These are phyloP conservation scores for Metschnikowia lunata DNA, from an alignment of 805 yeast genomes.

Conservation along the genomic window DNA sequence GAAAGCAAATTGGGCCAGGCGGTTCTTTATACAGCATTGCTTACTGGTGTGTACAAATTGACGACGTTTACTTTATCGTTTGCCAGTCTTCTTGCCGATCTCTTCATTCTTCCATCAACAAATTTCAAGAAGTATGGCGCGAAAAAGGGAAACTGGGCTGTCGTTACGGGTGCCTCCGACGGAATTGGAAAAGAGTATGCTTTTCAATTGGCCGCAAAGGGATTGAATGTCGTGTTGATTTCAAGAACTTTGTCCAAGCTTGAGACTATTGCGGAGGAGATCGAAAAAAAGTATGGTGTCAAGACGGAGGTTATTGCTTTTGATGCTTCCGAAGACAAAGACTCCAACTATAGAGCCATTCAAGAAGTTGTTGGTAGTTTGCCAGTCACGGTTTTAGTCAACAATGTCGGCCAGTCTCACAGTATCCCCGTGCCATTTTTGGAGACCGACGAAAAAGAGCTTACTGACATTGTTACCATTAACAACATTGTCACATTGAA, in stretches of 20 bases:
- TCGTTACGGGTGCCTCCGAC: slow-evolving; percentile 95
- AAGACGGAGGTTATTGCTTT: slow-evolving; percentile 65
- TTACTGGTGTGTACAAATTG: slow-evolving; percentile 61
- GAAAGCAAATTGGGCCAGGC: slow-evolving; percentile 16
- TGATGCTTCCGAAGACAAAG: slow-evolving; percentile 67
- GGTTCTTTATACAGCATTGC: slow-evolving; percentile 33
- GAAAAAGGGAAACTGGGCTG: slow-evolving; percentile 74
- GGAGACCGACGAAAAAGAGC: slow-evolving; percentile 72
- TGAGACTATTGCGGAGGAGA: slow-evolving; percentile 57
- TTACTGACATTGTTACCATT: slow-evolving; percentile 75
- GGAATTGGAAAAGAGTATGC: slow-evolving; percentile 96
- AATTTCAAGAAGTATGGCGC: slow-evolving; percentile 73
- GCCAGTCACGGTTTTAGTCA: slow-evolving; percentile 72
- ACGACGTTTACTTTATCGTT: slow-evolving; percentile 49
- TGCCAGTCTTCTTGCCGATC: slow-evolving; percentile 51
- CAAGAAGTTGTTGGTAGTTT: slow-evolving; percentile 43
- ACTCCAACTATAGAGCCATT: slow-evolving; percentile 53
- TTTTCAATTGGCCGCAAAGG: slow-evolving; percentile 75
- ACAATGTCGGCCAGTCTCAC: slow-evolving; percentile 94
- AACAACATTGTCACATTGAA: slow-evolving; percentile 81
- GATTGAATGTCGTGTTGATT: slow-evolving; percentile 77
- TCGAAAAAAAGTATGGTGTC: slow-evolving; percentile 55
- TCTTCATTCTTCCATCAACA: slow-evolving; percentile 60
- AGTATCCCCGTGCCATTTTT: slow-evolving; percentile 90
- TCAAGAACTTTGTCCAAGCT: slow-evolving; percentile 82